Evolutionary conservation across 177 flowering plant species (phyloP), one percentile per base, ranked within the genome.

Genomic region (Tripterygium wilfordii): DNA sequence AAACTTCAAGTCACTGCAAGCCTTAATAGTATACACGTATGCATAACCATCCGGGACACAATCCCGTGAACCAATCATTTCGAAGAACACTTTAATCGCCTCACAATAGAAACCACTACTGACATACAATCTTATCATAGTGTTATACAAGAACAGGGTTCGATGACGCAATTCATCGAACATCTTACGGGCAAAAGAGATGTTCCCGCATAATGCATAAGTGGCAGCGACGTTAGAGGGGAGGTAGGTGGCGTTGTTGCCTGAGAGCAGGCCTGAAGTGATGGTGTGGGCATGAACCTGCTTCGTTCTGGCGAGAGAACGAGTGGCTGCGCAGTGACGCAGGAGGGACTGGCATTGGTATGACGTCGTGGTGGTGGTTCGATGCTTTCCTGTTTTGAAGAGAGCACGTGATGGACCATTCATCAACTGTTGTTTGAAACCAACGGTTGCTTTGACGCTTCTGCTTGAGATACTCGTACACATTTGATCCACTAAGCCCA

Each of bases 1-100:
- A 64, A 51, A 46, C 15, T 23, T 24, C 60, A 62, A 25, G 9
- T 70, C 71, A 15, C 70, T 58, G 31, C 77, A 68, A 0, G 80
- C 80, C 57, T 79, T 75, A 13, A 75, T 20, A 23, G 67, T 80
- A 32, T 68, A 53, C 0, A 83, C 73, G 62, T 58, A 77, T 1
- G 72, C 69, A 40, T 54, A 75, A 8, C 42, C 51, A 51, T 75
- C 80, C 0, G 85, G 72, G 37, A 1, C 3, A 40, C 46, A 45
- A 12, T 45, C 2, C 10, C 65, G 60, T 6, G 36, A 54, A 9
- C 14, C 25, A 23, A 72, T 51, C 80, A 75, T 68, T 29, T 55
- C 67, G 21, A 41, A 61, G 47, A 74, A 77, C 56, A 79, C 29
- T 5, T 52, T 21, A 20, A 75, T 57, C 2, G 62, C 77, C 8